These are phyloP conservation scores for Platanus orientalis DNA, from an alignment of 164 flowering plant species.

Conservation along the genomic window DNA sequence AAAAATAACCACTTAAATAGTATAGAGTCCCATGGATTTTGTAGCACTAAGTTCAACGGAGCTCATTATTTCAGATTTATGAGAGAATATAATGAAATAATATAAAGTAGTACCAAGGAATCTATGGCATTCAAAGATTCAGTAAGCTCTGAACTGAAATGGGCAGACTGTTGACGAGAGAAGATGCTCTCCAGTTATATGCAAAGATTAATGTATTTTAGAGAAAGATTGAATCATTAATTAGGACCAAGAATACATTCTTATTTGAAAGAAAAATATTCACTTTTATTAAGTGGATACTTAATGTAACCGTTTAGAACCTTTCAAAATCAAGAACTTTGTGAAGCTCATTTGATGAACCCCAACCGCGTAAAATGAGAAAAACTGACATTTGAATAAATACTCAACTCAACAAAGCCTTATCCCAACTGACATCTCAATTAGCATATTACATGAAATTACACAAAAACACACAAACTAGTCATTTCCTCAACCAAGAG, in stretches of 20 bases:
- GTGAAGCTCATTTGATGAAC: constrained; percentile 58
- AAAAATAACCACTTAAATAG: no score
- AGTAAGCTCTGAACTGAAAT: constrained; percentile 47
- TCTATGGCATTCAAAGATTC: constrained; percentile 54
- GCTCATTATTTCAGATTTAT: neutral
- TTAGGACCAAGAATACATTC: neutral
- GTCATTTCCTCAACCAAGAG: no score
- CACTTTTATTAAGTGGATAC: neutral
- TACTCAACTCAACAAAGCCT: no score
- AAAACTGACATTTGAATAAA: no score
- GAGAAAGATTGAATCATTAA: constrained; percentile 6
- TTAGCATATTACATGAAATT: no score
- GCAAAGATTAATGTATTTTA: constrained; percentile 21
- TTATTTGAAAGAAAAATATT: neutral
- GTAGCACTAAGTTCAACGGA: neutral
- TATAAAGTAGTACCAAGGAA: constrained; percentile 41
- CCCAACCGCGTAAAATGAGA: constrained; percentile 58
- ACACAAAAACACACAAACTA: no score
- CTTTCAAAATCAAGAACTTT: constrained; percentile 73
- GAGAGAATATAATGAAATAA: neutral
- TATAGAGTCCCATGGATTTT: no score
- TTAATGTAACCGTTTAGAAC: constrained; percentile 30
- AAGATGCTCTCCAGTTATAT: constrained; percentile 65
- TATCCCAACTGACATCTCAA: no score
- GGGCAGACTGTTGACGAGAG: constrained; percentile 54